A percentile compares a stretch with the other conserved stretches of the same genome.
Evolutionary conservation across 306 rosid genomes (phyloP).

Genomic region (Trifolium subterraneum): DNA sequence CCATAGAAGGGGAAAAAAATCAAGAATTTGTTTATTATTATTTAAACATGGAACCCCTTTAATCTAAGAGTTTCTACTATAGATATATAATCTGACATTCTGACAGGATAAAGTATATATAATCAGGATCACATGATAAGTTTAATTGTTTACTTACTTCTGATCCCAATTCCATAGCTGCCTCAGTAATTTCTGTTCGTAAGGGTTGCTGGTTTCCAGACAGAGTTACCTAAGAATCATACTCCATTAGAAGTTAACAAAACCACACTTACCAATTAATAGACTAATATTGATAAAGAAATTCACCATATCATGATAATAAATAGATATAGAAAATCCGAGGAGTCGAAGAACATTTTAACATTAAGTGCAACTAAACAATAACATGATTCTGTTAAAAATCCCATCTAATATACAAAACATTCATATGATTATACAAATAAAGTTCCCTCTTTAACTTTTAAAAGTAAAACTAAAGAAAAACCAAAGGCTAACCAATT

Average conservation of each 20-base stretch:
- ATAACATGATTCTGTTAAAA: conserved; percentile 7
- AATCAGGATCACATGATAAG: conserved; percentile 10
- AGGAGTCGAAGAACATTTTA: background rate
- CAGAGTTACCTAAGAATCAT: conserved; percentile 65
- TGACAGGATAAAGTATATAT: conserved; percentile 3
- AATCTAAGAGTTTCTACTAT: background rate
- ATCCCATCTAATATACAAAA: background rate
- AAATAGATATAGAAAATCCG: background rate
- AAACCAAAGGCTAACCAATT: conserved; percentile 21
- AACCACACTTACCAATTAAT: conserved; percentile 21
- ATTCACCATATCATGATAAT: background rate
- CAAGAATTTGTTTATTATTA: conserved; percentile 9
- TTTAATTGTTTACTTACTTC: conserved; percentile 57
- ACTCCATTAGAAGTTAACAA: conserved; percentile 33
- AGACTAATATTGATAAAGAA: conserved; percentile 1
- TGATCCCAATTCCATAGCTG: conserved; percentile 86
- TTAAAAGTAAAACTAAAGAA: conserved; percentile 18
- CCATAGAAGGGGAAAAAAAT: background rate
- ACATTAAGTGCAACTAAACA: background rate
- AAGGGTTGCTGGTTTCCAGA: conserved; percentile 89
- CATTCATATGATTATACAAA: background rate
- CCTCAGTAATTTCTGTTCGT: conserved; percentile 81
- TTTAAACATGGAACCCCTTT: background rate
- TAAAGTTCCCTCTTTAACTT: conserved; percentile 17
- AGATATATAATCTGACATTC: conserved; percentile 3